Base-by-base conservation (phyloP, 2,329 filamentous ascomycete species). In the Calonectria hongkongensis region DNA sequence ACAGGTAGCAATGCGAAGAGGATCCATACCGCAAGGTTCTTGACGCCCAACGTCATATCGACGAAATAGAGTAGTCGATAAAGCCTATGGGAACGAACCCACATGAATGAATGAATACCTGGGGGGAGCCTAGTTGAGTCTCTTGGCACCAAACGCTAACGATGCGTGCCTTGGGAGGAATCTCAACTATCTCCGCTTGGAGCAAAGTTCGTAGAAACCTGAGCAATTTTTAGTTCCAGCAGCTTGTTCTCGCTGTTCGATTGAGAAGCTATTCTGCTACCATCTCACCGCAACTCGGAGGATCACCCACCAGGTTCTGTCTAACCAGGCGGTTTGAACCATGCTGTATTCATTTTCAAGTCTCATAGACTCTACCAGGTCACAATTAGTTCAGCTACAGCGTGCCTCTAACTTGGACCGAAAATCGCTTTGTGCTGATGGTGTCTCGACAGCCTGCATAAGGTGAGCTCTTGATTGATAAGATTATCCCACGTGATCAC, bases 61-160 rank as follows among this genome's bases (percentile, higher is more conserved):
- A 41, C 21, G 36, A 41, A 41, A 60, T 60, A 60, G 54, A 41
- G 54, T 60, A 25, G 36, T 10, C 3, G 33, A 58, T 58, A 27
- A 39, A 39, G 36, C 54, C 30, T 2, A 5, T 27, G 10, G 21
- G 8, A 25, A 39, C 21, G 33, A 56, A 36, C 51, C 51, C 51
- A 56, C 51, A 36, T 15, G 33, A 60, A 28, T 9, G 3, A 41
- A 15, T 36, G 36, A 41, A 41, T 41, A 33, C 21, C 54, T 41
- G 36, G 54, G 54, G 36, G 54, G 36, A 60, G 54, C 54, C 54
- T 21, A 27, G 54, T 60, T 36, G 4, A 58, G 30, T 13, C 10
- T 58, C 13, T 58, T 58, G 51, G 25, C 30, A 15, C 30, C n/a
- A 39, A 58, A 41, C 3, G 1, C 33, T 36, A 36, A 36, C 10